Percentiles rank a stretch among this genome's conserved stretches.
These are phyloP conservation scores for Penicillium rolfsii DNA, from an alignment of 2,329 filamentous ascomycete species.

Conservation along the genomic window DNA sequence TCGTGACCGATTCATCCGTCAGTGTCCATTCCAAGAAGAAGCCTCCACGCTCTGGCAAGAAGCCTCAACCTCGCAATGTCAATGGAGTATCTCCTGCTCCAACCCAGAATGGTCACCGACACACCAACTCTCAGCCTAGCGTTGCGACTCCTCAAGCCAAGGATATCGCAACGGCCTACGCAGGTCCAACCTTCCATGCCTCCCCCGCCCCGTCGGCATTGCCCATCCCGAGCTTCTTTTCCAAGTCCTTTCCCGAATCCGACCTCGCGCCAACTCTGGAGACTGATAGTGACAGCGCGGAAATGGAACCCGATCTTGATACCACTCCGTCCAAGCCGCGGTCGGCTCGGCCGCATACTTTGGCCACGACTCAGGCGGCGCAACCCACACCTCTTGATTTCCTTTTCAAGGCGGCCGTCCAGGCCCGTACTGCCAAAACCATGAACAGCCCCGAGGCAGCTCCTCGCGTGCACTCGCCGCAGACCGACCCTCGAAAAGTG, in stretches of 20 bases:
- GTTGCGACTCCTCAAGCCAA: constrained; percentile 49
- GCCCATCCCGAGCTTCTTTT: constrained; percentile 86
- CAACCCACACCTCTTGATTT: constrained; percentile 80
- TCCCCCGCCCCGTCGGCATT: constrained; percentile 89
- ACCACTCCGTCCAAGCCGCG: constrained; percentile 51
- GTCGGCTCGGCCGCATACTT: constrained; percentile 38
- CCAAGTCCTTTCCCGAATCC: constrained; percentile 72
- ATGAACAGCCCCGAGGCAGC: constrained; percentile 48
- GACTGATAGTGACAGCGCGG: constrained; percentile 47
- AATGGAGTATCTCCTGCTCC: constrained; percentile 33
- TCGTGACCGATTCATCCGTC: constrained; percentile 36
- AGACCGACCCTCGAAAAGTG: constrained; percentile 42
- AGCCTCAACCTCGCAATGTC: constrained; percentile 32
- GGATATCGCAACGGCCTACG: constrained; percentile 61
- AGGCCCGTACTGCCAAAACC: constrained; percentile 60
- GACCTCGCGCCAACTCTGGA: constrained; percentile 40
- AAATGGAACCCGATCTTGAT: constrained; percentile 39
- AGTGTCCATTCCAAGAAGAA: constrained; percentile 42
- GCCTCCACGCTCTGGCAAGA: constrained; percentile 41
- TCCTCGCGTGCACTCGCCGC: constrained; percentile 57
- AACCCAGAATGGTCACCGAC: constrained; percentile 26
- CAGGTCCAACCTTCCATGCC: constrained; percentile 91
- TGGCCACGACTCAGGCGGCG: constrained; percentile 44
- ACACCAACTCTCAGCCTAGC: constrained; percentile 41
- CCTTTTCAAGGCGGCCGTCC: constrained; percentile 84